Evolutionary conservation across 108 stramenopile genomes (phyloP), one percentile per base, ranked within the genome.

Genomic region (Nitzschia inconspicua): DNA sequence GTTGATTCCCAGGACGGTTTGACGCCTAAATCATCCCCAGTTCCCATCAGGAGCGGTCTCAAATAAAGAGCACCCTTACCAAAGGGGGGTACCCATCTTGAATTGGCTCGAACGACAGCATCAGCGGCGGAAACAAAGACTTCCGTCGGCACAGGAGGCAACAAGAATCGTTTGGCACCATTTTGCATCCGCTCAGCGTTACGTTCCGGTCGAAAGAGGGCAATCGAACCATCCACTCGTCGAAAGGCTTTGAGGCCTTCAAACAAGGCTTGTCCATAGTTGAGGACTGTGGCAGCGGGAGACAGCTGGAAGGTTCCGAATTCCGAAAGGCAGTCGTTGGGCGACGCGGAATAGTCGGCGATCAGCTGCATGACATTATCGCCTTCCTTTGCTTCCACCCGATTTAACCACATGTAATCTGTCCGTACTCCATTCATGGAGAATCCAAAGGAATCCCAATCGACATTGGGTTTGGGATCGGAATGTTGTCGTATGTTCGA

Each of bases 191-290:
- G 63, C 11, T 28, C 22, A 5, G 75, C 75, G 51, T 76, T 76
- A 14, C 52, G 52, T 5, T 65, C 51, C 5, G 69, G 69, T 14
- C 75, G 75, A 55, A 76, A 76, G 7, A 76, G 24, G 5, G 24
- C 68, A 18, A 76, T 70, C 9, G 44, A 39, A 30, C 68, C 68
- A 44, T 70, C 57, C 29, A 10, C 22, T 14, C 75, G 75, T 9
- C 75, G 63, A 56, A 70, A 70, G 1, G 75, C 75, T 32, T 76
- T 76, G 14, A 76, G 16, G 24, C 75, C 75, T 54, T 76, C 75
- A 60, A 76, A 76, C 13, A 76, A 27, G 19, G 54, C 65, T 40
- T 76, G 75, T 2, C 75, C 75, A 49, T 76, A 76, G 50, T 76
- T 76, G n/a, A 76, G 42, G 31, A 71, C 63, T 0, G 75, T 71